Evolutionary conservation across 1,284 basidiomycete genomes (phyloP).

Genomic region (Malassezia brasiliensis): DNA sequence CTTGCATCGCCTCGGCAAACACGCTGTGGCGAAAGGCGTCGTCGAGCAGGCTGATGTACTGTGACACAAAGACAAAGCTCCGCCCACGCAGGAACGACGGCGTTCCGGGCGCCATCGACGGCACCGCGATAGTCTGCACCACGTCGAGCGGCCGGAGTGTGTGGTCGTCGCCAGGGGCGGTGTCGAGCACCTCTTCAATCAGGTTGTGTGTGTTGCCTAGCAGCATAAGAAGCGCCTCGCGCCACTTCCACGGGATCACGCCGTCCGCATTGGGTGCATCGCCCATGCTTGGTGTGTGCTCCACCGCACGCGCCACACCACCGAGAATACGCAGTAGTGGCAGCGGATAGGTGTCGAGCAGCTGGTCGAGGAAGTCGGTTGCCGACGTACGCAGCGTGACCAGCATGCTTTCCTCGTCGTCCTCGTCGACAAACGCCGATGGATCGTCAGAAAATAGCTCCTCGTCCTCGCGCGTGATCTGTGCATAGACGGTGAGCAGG

Average conservation of each 20-base stretch:
- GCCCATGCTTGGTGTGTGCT: slow-evolving; percentile 51
- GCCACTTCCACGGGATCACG: slow-evolving; percentile 59
- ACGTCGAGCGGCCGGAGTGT: slow-evolving; percentile 63
- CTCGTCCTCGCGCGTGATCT: slow-evolving; percentile 87
- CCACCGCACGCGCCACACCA: slow-evolving; percentile 48
- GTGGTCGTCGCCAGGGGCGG: slow-evolving; percentile 52
- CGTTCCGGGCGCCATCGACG: slow-evolving; percentile 62
- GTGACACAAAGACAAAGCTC: slow-evolving; percentile 85
- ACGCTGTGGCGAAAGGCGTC: slow-evolving; percentile 57
- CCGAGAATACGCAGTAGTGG: slow-evolving; percentile 54
- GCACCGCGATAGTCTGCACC: slow-evolving; percentile 68
- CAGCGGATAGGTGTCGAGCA: slow-evolving; percentile 61
- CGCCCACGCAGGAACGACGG: slow-evolving; percentile 81
- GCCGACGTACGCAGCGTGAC: slow-evolving; percentile 75
- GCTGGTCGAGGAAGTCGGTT: slow-evolving; percentile 70
- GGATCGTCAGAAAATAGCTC: slow-evolving; percentile 80
- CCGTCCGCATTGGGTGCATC: slow-evolving; percentile 31
- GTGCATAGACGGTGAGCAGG: slow-evolving; percentile 63
- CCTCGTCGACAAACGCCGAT: slow-evolving; percentile 84
- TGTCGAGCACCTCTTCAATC: slow-evolving; percentile 65
- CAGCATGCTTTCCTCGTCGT: slow-evolving; percentile 76
- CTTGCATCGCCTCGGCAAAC: slow-evolving; percentile 70
- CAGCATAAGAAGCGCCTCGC: slow-evolving; percentile 72
- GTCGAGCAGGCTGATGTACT: slow-evolving; percentile 69
- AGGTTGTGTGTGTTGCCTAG: slow-evolving; percentile 74